Conservation (phyloP, 192 early-diverging fungal species). For the Entophlyctis luteolus region DNA sequence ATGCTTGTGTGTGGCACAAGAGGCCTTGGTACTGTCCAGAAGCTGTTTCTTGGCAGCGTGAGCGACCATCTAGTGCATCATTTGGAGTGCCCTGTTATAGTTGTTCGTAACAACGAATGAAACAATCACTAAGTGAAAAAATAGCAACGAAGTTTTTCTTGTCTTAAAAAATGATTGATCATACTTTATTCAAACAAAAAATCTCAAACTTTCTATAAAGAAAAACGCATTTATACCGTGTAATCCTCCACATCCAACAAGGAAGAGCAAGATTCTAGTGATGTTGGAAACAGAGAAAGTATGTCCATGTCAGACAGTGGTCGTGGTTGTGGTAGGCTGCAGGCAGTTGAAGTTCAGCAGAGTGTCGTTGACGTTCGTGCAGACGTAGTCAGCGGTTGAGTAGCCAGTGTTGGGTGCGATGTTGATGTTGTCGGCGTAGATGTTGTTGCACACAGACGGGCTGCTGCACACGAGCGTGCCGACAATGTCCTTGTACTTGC, state of each 20-base stretch:
- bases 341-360: too few relatives aligned
- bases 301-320: not conserved
- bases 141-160: not conserved
- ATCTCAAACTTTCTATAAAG: not conserved
- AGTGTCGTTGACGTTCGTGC: not conserved
- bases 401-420: too few relatives aligned
- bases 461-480: too few relatives aligned
- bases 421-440: too few relatives aligned
- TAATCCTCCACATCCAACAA: too few relatives aligned
- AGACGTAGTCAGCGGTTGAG: too few relatives aligned
- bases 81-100: not conserved
- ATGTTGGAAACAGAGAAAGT: not conserved
- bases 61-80: not conserved
- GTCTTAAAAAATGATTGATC: not conserved
- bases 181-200: not conserved
- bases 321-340: too few relatives aligned
- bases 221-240: not conserved
- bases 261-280: too few relatives aligned
- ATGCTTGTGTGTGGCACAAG: not conserved
- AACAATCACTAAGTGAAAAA: not conserved
- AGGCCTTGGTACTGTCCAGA: not conserved
- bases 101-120: not conserved
- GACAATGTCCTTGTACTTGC: too few relatives aligned
- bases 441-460: too few relatives aligned
- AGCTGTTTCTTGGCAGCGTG: not conserved